Percentiles rank a stretch among this genome's conserved stretches.
phyloP scores from a whole-genome alignment of 257 asterid species.

The Fraxinus anomala region DNA sequence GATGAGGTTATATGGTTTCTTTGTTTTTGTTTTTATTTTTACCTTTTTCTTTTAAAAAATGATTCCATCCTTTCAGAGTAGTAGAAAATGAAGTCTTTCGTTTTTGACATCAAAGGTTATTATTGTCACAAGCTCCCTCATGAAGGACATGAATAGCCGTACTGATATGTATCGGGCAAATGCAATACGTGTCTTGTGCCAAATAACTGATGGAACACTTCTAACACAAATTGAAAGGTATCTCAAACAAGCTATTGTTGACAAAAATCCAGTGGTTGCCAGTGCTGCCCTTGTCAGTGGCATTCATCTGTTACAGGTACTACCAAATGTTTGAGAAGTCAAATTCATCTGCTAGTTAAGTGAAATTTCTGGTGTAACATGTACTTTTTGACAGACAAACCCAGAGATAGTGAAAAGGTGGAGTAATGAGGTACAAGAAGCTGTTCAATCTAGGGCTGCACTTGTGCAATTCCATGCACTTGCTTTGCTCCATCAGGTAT shows the following conservation, averaged over 20 bases:
- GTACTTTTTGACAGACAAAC: slow-evolving; percentile 55
- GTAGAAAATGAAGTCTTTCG: slow-evolving; percentile 27
- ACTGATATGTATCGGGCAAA: slow-evolving; percentile 97
- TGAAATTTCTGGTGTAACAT: slow-evolving; percentile 20
- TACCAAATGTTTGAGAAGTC: slow-evolving; percentile 14
- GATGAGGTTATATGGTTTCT: slow-evolving; percentile 64
- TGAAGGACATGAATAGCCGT: slow-evolving; percentile 98
- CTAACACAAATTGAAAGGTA: slow-evolving; percentile 92
- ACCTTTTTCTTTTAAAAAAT: neutral
- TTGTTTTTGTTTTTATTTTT: slow-evolving; percentile 3
- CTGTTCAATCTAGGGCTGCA: slow-evolving; percentile 92
- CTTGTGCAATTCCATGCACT: slow-evolving; percentile 96
- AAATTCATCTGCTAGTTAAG: slow-evolving; percentile 12
- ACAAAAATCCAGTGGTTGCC: slow-evolving; percentile 92
- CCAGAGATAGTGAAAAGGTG: slow-evolving; percentile 95
- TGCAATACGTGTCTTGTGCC: slow-evolving; percentile 94
- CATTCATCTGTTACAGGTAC: slow-evolving; percentile 87
- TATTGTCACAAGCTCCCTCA: slow-evolving; percentile 95
- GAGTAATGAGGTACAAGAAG: slow-evolving; percentile 99
- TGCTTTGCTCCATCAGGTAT: slow-evolving; percentile 90
- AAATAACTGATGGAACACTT: slow-evolving; percentile 88
- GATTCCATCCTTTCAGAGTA: slow-evolving; percentile 21
- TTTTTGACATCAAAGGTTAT: slow-evolving; percentile 66
- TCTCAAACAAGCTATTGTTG: slow-evolving; percentile 96
- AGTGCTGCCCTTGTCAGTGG: slow-evolving; percentile 98